Conservation (phyloP, 202 grass and related monocot species). For the Saccharum hybrid region DNA sequence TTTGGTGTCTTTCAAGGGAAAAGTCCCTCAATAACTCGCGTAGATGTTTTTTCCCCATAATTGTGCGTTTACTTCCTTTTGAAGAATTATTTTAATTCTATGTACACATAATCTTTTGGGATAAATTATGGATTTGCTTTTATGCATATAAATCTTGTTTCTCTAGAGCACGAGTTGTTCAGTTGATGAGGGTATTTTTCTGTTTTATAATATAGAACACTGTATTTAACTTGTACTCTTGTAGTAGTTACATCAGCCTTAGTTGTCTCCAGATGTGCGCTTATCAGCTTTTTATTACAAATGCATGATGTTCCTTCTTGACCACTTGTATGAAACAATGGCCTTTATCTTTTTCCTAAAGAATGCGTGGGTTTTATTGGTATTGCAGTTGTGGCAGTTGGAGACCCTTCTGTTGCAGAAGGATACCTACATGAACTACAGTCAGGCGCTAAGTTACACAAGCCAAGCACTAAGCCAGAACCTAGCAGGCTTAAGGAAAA, state of each 20-base stretch:
- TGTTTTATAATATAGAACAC: neutral
- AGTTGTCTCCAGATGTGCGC: neutral
- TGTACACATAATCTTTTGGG: neutral
- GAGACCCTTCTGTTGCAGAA: conserved; percentile 93
- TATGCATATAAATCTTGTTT: neutral
- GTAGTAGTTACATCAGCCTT: neutral
- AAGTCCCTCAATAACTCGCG: neutral
- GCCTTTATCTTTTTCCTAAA: neutral
- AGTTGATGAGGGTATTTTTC: neutral
- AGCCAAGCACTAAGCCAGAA: conserved; percentile 97
- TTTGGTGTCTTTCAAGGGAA: neutral
- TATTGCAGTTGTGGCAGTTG: conserved; percentile 87
- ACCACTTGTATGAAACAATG: neutral
- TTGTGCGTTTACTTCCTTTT: neutral
- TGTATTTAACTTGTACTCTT: neutral
- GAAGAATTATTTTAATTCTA: conserved; percentile 4
- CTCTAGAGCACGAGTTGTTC: neutral
- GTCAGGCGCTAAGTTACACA: conserved; percentile 91
- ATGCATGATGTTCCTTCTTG: neutral
- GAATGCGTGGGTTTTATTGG: neutral
- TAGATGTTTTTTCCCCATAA: neutral
- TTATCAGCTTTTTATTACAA: neutral
- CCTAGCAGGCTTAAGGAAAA: conserved; percentile 64
- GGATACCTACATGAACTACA: conserved; percentile 95
- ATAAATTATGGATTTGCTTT: neutral